These are phyloP conservation scores for Fusarium hainanense DNA, from an alignment of 2,329 filamentous ascomycete species.

Conservation along the genomic window DNA sequence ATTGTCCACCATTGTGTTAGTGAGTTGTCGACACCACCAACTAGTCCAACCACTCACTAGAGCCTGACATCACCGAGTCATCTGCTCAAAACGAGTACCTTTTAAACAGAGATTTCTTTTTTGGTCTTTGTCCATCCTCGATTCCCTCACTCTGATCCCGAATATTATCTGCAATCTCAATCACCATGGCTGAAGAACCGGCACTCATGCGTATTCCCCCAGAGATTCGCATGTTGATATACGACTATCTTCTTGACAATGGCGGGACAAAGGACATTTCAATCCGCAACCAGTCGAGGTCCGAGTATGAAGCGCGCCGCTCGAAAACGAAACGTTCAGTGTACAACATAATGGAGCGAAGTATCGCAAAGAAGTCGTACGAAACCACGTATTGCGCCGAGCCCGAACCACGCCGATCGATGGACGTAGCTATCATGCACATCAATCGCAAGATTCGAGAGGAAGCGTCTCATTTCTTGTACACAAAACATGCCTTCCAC, in stretches of 20 bases:
- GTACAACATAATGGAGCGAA: slow-evolving; percentile 57
- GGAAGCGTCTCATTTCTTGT: slow-evolving; percentile 67
- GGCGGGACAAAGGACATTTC: slow-evolving; percentile 52
- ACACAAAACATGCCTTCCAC: slow-evolving; percentile 66
- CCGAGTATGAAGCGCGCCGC: slow-evolving; percentile 37
- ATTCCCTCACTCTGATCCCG: background rate
- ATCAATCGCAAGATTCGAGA: slow-evolving; percentile 61
- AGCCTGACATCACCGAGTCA: slow-evolving; percentile 23
- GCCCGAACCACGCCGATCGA: slow-evolving; percentile 36
- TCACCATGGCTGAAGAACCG: slow-evolving; percentile 38
- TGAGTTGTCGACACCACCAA: slow-evolving; percentile 18
- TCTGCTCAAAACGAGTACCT: slow-evolving; percentile 4
- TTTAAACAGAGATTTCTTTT: background rate
- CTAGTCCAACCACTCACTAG: slow-evolving; percentile 13
- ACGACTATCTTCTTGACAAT: slow-evolving; percentile 57
- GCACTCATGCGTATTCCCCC: slow-evolving; percentile 52
- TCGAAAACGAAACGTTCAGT: slow-evolving; percentile 46
- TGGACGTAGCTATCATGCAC: slow-evolving; percentile 60
- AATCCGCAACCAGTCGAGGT: slow-evolving; percentile 54
- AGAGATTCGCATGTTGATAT: slow-evolving; percentile 59
- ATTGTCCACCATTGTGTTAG: slow-evolving; percentile 18
- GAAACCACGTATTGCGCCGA: slow-evolving; percentile 64
- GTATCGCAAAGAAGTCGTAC: slow-evolving; percentile 55
- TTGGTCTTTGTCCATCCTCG: background rate
- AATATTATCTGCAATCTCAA: background rate